These are phyloP conservation scores for Amoebophrya sp. DNA, from an alignment of 169 alveolate species.

Conservation along the genomic window DNA sequence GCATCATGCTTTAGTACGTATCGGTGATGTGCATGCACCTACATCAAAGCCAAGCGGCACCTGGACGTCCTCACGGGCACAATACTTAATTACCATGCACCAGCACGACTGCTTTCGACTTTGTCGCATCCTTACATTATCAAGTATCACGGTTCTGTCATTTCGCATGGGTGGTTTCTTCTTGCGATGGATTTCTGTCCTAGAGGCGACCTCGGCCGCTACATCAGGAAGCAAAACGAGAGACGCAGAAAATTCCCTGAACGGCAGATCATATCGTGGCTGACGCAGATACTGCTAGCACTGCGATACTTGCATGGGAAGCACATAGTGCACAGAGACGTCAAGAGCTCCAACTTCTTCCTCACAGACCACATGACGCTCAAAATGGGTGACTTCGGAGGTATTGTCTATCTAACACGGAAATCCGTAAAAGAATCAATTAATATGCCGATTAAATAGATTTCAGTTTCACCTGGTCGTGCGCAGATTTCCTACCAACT, in stretches of 20 bases:
- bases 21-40: too few species aligned
- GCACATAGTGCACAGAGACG: conserved; percentile 71
- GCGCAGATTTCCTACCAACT: too few species aligned
- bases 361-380: conserved; percentile 67
- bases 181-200: neutral
- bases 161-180: neutral
- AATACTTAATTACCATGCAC: too few species aligned
- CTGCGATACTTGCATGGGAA: conserved; percentile 65
- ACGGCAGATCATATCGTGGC: neutral
- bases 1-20: neutral
- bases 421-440: too few species aligned
- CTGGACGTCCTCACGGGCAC: too few species aligned
- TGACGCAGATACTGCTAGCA: conserved; percentile 61
- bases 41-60: too few species aligned
- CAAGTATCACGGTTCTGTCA: neutral
- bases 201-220: neutral
- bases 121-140: neutral
- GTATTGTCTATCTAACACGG: neutral
- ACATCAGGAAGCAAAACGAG: neutral
- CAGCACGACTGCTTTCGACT: neutral
- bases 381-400: conserved; percentile 78
- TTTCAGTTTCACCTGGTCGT: too few species aligned
- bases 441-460: too few species aligned
- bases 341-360: conserved; percentile 75
- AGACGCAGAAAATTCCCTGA: neutral